phyloP scores from a whole-genome alignment of 2,329 filamentous ascomycete species.

The Alternaria arborescens region DNA sequence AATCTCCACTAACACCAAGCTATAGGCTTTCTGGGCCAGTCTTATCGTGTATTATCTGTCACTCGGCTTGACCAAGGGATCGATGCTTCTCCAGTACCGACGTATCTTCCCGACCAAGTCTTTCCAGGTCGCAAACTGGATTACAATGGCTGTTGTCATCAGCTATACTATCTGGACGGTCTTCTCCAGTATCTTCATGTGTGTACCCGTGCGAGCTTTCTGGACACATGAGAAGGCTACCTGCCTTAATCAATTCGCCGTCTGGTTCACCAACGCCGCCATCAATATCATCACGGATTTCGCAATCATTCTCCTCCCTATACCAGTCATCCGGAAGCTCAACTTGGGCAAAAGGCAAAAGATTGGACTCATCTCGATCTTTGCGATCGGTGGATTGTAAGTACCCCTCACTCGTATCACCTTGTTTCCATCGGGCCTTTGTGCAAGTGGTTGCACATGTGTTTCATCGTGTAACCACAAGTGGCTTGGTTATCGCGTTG shows the following conservation, averaged over 20 bases:
- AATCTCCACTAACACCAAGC: background rate
- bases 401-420: conserved; percentile 21
- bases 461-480: conserved; percentile 10
- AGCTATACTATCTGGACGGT: conserved; percentile 44
- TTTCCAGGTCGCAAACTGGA: conserved; percentile 38
- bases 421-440: conserved; percentile 2
- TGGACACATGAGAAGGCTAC: conserved; percentile 42
- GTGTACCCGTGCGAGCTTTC: conserved; percentile 43
- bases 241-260: conserved; percentile 43
- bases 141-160: conserved; percentile 36
- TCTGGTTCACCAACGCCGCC: conserved; percentile 36
- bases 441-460: conserved; percentile 15
- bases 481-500: background rate
- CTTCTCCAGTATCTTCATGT: conserved; percentile 45
- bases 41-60: conserved; percentile 47
- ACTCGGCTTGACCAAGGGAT: conserved; percentile 44
- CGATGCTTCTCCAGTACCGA: conserved; percentile 45
- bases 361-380: conserved; percentile 48
- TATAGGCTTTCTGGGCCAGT: conserved; percentile 43
- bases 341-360: conserved; percentile 49
- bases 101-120: conserved; percentile 42
- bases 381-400: conserved; percentile 53
- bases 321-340: conserved; percentile 46
- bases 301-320: conserved; percentile 45
- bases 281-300: conserved; percentile 49